Conservation (phyloP, 2,329 filamentous ascomycete genomes). For the Chrysoporthe deuterocubensis region DNA sequence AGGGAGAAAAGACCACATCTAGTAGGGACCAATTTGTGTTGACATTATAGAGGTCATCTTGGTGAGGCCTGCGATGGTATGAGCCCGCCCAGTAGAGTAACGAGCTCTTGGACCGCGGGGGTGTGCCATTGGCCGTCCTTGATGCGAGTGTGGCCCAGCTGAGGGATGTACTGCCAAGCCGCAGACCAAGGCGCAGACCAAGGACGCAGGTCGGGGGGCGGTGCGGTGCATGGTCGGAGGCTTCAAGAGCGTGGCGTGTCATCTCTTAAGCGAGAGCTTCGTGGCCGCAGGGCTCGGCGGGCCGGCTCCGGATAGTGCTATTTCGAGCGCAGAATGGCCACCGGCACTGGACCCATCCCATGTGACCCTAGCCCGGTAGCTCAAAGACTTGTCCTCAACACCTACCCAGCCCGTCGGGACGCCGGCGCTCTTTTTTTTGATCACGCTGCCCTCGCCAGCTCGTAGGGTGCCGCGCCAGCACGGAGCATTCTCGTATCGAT, state of each 20-base stretch:
- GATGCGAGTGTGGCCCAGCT: no score
- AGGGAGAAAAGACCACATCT: no score
- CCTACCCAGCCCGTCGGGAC: background rate
- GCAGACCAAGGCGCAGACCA: no score
- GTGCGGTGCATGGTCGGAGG: background rate
- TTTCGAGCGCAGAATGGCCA: background rate
- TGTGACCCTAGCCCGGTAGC: background rate
- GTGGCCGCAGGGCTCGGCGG: background rate
- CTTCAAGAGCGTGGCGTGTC: background rate
- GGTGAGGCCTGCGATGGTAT: no score
- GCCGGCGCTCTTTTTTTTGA: background rate
- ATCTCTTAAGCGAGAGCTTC: background rate
- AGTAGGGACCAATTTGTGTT: no score
- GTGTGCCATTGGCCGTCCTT: no score
- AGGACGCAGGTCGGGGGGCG: background rate
- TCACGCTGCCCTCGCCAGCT: background rate
- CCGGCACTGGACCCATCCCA: background rate
- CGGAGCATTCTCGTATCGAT: background rate
- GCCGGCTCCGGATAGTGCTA: background rate
- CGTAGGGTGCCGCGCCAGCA: background rate
- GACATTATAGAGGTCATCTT: no score
- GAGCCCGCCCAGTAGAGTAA: no score
- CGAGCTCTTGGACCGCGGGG: no score
- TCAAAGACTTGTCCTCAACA: background rate
- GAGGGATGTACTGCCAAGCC: no score